A percentile compares a stretch with the other conserved stretches of the same genome.
phyloP scores from a whole-genome alignment of 352 stramenopile species.

The Peronospora tabacina region DNA sequence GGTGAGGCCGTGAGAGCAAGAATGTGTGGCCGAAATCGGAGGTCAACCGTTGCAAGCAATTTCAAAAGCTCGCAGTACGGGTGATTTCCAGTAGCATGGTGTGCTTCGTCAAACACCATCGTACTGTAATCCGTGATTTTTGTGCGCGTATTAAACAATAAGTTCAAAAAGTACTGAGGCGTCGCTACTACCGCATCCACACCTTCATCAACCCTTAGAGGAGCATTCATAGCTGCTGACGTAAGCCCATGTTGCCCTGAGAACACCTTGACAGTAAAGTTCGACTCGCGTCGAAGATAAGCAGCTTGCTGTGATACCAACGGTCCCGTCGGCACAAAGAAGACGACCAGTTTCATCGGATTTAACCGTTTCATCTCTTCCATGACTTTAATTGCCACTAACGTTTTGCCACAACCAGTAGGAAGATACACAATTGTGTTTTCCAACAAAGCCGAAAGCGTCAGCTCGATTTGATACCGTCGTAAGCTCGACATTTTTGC shows the following conservation, averaged over 20 bases:
- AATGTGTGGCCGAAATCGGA: slow-evolving; percentile 35
- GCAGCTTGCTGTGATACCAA: slow-evolving; percentile 68
- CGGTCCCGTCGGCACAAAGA: slow-evolving; percentile 67
- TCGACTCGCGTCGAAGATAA: slow-evolving; percentile 61
- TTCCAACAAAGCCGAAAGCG: slow-evolving; percentile 56
- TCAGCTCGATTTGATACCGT: slow-evolving; percentile 62
- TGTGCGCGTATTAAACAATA: slow-evolving; percentile 31
- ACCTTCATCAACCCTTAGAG: slow-evolving; percentile 19
- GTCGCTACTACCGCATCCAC: slow-evolving; percentile 52
- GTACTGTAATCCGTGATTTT: slow-evolving; percentile 50
- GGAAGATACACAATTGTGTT: slow-evolving; percentile 79
- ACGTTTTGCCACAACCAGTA: slow-evolving; percentile 70
- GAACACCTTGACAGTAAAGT: slow-evolving; percentile 43
- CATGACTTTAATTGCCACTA: slow-evolving; percentile 68
- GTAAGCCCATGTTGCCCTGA: slow-evolving; percentile 42
- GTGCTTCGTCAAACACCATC: slow-evolving; percentile 78
- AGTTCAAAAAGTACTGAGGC: slow-evolving; percentile 64
- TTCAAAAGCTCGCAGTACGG: slow-evolving; percentile 56
- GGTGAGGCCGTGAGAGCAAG: slow-evolving; percentile 64
- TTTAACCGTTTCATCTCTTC: slow-evolving; percentile 59
- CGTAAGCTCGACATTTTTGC: slow-evolving; percentile 47
- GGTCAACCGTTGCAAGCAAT: slow-evolving; percentile 26
- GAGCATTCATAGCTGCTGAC: slow-evolving; percentile 3
- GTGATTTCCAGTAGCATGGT: slow-evolving; percentile 58
- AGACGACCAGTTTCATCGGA: slow-evolving; percentile 39